Evolutionary conservation across 164 flowering plant genomes (phyloP), one percentile per base, ranked within the genome.

Genomic region (Stephania cephalantha): DNA sequence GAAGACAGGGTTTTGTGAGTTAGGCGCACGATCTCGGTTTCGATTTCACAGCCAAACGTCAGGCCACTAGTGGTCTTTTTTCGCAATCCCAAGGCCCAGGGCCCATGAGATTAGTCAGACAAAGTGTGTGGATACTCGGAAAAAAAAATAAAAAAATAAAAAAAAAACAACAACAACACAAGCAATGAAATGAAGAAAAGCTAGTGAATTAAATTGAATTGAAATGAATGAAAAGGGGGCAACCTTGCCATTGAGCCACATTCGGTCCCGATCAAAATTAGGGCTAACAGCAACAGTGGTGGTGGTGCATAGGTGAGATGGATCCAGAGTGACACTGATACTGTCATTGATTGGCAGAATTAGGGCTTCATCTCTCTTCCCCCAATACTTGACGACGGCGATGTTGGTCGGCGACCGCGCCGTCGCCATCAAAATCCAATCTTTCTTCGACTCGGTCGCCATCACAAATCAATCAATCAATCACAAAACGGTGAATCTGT

Each of bases 191-290:
- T 25, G 25, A 25, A 25, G 25, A 25, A 25, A 25, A 25, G 25
- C 25, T 0, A 25, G 25, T 25, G 25, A 25, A 25, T 25, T 25
- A 0, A 35, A 35, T 35, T 35, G 42, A 35, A 35, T 35, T 35
- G 3, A 35, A 35, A 35, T 35, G 3, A 35, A 35, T 35, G 3
- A 35, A 4, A 35, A 69, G 5, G 10, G 18, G 64, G 13, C 5
- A 79, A 95, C 99, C 94, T 95, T 93, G 69, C 94, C 92, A 78
- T 96, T 96, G 69, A 96, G 98, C 97, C 99, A 96, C 92, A 96
- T 94, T 48, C 90, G 92, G 83, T 96, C 99, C 0, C 75, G 80
- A 0, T 87, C 80, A 74, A 96, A 96, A 42, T 72, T 70, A 22
- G 99, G 98, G 76, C 97, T 89, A 61, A 91, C 98, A 61, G 97